A percentile compares a stretch with the other conserved stretches of the same genome.
Evolutionary conservation across 495 filamentous ascomycete genomes (phyloP).

Genomic region (Aspergillus saccharolyticus): DNA sequence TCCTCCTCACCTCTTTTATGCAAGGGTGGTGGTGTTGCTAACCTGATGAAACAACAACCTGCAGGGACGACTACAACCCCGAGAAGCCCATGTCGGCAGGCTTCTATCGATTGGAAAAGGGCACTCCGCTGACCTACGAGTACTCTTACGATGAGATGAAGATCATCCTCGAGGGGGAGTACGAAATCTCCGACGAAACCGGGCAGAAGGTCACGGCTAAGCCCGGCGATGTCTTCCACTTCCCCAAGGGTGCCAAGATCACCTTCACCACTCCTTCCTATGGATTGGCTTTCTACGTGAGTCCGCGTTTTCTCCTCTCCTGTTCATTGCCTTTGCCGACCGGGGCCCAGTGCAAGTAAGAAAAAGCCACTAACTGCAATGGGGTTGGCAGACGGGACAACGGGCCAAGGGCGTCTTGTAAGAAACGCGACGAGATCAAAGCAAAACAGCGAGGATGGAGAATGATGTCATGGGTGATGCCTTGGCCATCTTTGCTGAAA

Average conservation of each 20-base stretch:
- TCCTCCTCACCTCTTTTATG: neutral
- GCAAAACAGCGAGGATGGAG: neutral
- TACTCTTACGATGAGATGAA: slow-evolving; percentile 80
- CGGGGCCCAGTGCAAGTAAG: neutral
- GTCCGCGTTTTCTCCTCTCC: slow-evolving; percentile 12
- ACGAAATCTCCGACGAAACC: slow-evolving; percentile 66
- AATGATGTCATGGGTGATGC: neutral
- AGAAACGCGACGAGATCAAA: slow-evolving; percentile 2
- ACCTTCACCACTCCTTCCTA: slow-evolving; percentile 68
- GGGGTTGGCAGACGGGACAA: slow-evolving; percentile 37
- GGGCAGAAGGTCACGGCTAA: slow-evolving; percentile 63
- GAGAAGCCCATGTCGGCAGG: slow-evolving; percentile 62
- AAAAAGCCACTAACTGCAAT: slow-evolving; percentile 6
- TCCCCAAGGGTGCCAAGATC: slow-evolving; percentile 71
- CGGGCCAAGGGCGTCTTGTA: slow-evolving; percentile 36
- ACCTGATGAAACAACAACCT: neutral
- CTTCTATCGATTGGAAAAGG: slow-evolving; percentile 71
- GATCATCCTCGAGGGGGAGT: slow-evolving; percentile 73
- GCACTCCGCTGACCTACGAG: slow-evolving; percentile 66
- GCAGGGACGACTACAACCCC: slow-evolving; percentile 51
- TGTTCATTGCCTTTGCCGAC: neutral
- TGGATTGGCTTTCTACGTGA: slow-evolving; percentile 63
- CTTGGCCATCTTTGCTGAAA: neutral
- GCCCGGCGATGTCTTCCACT: slow-evolving; percentile 72
- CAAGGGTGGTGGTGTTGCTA: slow-evolving; percentile 2